Conservation (phyloP, 2,329 filamentous ascomycete genomes). For the Cercospora canescens region DNA sequence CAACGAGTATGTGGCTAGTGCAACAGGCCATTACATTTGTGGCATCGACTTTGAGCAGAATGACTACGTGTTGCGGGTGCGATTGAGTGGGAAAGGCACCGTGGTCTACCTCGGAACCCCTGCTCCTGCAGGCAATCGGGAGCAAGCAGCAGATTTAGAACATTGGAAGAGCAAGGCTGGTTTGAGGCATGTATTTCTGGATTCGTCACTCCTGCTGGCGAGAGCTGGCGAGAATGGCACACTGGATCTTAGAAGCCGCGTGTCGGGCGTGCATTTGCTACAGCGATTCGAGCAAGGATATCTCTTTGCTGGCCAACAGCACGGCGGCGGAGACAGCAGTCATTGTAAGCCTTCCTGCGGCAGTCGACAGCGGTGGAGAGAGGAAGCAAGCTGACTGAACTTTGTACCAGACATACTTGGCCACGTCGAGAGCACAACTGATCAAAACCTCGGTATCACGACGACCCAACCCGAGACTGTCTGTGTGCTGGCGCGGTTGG, state of each 20-base stretch:
- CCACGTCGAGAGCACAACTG: slow-evolving; percentile 27
- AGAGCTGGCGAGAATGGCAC: slow-evolving; percentile 5
- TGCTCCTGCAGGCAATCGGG: background rate
- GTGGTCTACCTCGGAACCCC: slow-evolving; percentile 39
- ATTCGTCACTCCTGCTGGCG: slow-evolving; percentile 30
- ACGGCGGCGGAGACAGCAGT: slow-evolving; percentile 31
- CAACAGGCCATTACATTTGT: slow-evolving; percentile 37
- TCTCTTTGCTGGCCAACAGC: slow-evolving; percentile 34
- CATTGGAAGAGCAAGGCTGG: slow-evolving; percentile 38
- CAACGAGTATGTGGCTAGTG: slow-evolving; percentile 34
- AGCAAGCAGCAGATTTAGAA: slow-evolving; percentile 23
- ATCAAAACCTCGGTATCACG: slow-evolving; percentile 13
- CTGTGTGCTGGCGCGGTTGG: slow-evolving; percentile 31
- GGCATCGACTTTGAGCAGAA: slow-evolving; percentile 37
- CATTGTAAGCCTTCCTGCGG: slow-evolving; percentile 10
- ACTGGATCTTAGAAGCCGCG: slow-evolving; percentile 13
- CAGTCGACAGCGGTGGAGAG: background rate
- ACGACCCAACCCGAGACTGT: slow-evolving; percentile 27
- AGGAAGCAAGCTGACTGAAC: background rate
- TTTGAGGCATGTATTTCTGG: slow-evolving; percentile 33
- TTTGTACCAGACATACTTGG: slow-evolving; percentile 29
- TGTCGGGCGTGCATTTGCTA: slow-evolving; percentile 36
- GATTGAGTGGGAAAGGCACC: slow-evolving; percentile 35
- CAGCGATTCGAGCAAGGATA: slow-evolving; percentile 29
- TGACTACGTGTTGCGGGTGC: slow-evolving; percentile 35